Percentiles rank a stretch among this genome's conserved stretches.
Evolutionary conservation across 306 rosid species (phyloP).

Genomic region (Ochetophila trinervis): DNA sequence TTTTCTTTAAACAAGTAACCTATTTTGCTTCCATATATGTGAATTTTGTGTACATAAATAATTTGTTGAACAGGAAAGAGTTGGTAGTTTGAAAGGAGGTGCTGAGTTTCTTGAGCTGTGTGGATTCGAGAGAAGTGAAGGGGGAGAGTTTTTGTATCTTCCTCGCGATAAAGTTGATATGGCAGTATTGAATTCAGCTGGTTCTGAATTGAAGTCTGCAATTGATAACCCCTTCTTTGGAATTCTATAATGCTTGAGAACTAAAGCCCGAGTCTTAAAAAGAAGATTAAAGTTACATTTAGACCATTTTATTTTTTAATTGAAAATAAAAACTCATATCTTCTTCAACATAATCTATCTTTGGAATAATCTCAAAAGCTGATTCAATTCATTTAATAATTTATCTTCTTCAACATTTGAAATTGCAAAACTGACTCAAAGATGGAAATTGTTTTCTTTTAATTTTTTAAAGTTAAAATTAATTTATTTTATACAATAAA

Average conservation of each 20-base stretch:
- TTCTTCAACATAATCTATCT: too few species aligned
- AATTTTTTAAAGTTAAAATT: too few species aligned
- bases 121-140: constrained; percentile 64
- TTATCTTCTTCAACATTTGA: too few species aligned
- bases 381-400: too few species aligned
- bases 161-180: constrained; percentile 49
- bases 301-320: too few species aligned
- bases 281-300: neutral
- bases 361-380: too few species aligned
- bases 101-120: constrained; percentile 80
- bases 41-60: neutral
- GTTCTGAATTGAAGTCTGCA: constrained; percentile 56
- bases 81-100: constrained; percentile 69
- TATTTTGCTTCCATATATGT: neutral
- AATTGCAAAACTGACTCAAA: too few species aligned
- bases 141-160: constrained; percentile 57
- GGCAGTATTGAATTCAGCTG: constrained; percentile 53
- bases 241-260: constrained; percentile 23
- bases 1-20: neutral
- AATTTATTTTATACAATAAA: too few species aligned
- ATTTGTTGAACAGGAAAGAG: constrained; percentile 63
- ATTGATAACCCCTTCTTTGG: constrained; percentile 88
- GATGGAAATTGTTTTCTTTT: too few species aligned
- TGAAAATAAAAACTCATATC: too few species aligned
- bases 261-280: neutral